These are phyloP conservation scores for Tricladium varicosporioides DNA, from an alignment of 2,329 filamentous ascomycete genomes.

Conservation along the genomic window DNA sequence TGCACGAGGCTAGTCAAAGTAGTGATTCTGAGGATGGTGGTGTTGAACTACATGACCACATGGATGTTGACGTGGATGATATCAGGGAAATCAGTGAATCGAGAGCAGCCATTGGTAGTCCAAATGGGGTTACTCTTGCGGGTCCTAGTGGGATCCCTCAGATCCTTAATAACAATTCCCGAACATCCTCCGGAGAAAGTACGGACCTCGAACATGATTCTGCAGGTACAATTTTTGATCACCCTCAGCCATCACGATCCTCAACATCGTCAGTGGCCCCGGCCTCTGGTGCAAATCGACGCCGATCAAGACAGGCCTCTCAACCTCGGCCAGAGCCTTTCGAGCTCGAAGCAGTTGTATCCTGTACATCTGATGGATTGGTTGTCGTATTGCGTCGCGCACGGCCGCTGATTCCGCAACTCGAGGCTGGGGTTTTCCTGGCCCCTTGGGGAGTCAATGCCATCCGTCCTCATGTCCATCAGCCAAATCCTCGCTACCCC, in stretches of 20 bases:
- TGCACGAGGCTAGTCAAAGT: constrained; percentile 39
- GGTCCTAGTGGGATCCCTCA: constrained; percentile 5
- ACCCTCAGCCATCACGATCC: constrained; percentile 26
- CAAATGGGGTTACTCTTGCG: neutral
- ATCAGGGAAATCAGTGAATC: constrained; percentile 4
- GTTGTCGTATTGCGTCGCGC: constrained; percentile 78
- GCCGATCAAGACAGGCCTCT: constrained; percentile 9
- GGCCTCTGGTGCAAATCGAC: neutral
- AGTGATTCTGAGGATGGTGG: constrained; percentile 46
- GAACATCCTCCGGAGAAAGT: constrained; percentile 46
- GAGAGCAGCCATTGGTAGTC: neutral
- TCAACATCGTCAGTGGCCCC: constrained; percentile 31
- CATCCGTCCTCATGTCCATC: constrained; percentile 43
- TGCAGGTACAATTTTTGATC: constrained; percentile 44
- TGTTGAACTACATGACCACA: constrained; percentile 42
- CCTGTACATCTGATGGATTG: constrained; percentile 83
- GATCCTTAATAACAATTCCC: constrained; percentile 12
- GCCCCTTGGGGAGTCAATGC: constrained; percentile 76
- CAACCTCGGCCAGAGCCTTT: constrained; percentile 43
- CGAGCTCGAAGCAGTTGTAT: constrained; percentile 86
- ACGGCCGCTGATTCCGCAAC: constrained; percentile 68
- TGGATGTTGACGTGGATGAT: constrained; percentile 38
- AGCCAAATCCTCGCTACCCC: constrained; percentile 41
- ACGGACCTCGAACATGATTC: constrained; percentile 38
- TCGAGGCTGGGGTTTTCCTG: constrained; percentile 68